Percentiles rank a stretch among this genome's conserved stretches.
Conservation (phyloP, 1,284 basidiomycete genomes). For the Vanrija sp. region DNA sequence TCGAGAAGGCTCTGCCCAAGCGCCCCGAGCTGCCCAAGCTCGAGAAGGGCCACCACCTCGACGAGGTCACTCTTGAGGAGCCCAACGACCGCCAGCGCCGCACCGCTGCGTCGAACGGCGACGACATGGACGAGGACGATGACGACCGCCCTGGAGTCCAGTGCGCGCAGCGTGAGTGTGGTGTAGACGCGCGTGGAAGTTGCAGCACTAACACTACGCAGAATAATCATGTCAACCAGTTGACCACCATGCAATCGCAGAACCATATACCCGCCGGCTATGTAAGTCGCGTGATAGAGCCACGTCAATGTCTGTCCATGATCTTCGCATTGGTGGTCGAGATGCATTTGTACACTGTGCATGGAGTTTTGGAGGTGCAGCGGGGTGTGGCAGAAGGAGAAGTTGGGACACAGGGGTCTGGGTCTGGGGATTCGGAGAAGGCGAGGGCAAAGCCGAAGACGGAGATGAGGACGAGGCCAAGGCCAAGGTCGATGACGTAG, state of each 20-base stretch:
- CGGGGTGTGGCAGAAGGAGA: too few species aligned
- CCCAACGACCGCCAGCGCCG: constrained; percentile 69
- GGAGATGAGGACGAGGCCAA: too few species aligned
- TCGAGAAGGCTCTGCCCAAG: constrained; percentile 84
- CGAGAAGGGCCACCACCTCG: constrained; percentile 64
- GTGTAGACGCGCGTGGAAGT: too few species aligned
- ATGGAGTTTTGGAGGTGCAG: not conserved
- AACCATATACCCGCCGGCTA: constrained; percentile 9
- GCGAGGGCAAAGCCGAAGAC: too few species aligned
- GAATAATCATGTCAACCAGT: constrained; percentile 14
- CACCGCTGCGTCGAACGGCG: constrained; percentile 55
- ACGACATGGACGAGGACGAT: constrained; percentile 65
- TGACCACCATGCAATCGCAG: not conserved
- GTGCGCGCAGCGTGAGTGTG: constrained; percentile 52
- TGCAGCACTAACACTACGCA: constrained; percentile 5
- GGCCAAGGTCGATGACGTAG: too few species aligned
- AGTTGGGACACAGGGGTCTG: too few species aligned
- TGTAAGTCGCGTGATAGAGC: constrained; percentile 12
- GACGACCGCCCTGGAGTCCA: constrained; percentile 50
- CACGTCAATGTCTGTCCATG: constrained; percentile 12
- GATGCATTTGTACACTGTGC: constrained; percentile 12
- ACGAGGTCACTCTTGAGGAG: constrained; percentile 83
- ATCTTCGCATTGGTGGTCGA: constrained; percentile 13
- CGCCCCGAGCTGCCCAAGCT: constrained; percentile 68
- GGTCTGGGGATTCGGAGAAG: too few species aligned